Base-by-base conservation (phyloP, 2,329 filamentous ascomycete species). In the Arachnopeziza araneosa region DNA sequence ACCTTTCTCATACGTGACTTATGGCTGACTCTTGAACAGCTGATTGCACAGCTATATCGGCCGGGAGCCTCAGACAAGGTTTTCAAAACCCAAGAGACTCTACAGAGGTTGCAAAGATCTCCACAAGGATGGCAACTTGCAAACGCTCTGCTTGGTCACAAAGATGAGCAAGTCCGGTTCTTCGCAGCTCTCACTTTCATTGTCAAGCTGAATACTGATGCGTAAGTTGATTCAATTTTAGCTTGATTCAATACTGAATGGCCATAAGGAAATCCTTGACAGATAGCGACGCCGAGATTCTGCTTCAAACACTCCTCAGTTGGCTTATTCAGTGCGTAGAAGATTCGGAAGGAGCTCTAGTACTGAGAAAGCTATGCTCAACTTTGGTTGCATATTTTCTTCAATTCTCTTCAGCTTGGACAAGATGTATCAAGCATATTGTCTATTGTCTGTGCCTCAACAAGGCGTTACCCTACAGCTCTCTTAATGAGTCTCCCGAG, bases 161-260 rank as follows among this genome's bases (percentile, higher is more conserved):
- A 83, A 23, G 86, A 90, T 66, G 83, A 89, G 62, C 88, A 93
- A 68, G 85, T 95, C 66, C 88, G 89, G 65, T 98, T 98, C 75
- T 96, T 96, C 72, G 95, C 91, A 17, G 93, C 93, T 30, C 80
- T 97, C 61, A 98, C 93, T 0, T 88, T 97, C 66, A 96, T 91
- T 55, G 86, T 98, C 68, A 99, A 98, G 76, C 84, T 98, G 60
- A 97, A 98, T 72, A 88, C 87, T n/a, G 91, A 95, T 71, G 91
- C 87, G 88, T 89, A 77, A 64, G 79, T 69, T 30, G 26, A 22
- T 17, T 19, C 12, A 5, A 22, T 21, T 8, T 23, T 24, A 19
- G 24, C 2, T 24, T 17, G 21, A 12, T 26, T 50, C 26, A 50
- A 10, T 59, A 54, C 61, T 69, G 55, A 68, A 48, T 14, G 56